phyloP scores from a whole-genome alignment of 371 early-diverging fungal genomes.

The Mucor piriformis region DNA sequence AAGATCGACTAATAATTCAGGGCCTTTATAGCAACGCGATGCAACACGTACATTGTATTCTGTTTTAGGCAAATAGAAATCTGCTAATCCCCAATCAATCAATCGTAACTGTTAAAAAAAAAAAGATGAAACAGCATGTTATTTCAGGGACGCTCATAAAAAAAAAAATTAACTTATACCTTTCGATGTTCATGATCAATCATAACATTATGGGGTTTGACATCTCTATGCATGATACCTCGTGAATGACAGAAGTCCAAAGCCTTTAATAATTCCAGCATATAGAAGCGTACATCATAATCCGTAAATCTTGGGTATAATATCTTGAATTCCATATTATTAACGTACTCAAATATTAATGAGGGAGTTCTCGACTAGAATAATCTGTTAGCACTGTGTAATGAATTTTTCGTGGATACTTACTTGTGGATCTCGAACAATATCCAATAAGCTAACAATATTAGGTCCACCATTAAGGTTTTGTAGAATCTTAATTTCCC shows the following conservation, averaged over 20 bases:
- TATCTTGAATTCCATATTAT: slow-evolving; percentile 77
- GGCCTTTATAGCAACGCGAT: slow-evolving; percentile 98
- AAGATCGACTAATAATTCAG: slow-evolving; percentile 98
- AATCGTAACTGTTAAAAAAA: slow-evolving; percentile 74
- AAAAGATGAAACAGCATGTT: neutral
- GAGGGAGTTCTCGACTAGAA: slow-evolving; percentile 87
- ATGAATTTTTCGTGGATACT: neutral
- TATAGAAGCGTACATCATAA: slow-evolving; percentile 95
- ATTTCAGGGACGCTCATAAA: neutral
- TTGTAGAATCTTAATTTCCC: slow-evolving; percentile 99
- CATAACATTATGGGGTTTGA: slow-evolving; percentile 99
- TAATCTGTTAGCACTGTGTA: neutral
- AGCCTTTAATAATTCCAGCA: slow-evolving; percentile 94
- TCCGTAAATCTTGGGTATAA: slow-evolving; percentile 82
- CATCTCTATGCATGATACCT: slow-evolving; percentile 99
- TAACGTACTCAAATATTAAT: slow-evolving; percentile 96
- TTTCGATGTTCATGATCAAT: slow-evolving; percentile 95
- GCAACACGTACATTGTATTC: slow-evolving; percentile 99
- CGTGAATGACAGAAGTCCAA: slow-evolving; percentile 97
- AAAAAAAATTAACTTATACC: slow-evolving; percentile 36
- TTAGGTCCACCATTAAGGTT: slow-evolving; percentile 95
- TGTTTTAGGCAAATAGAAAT: slow-evolving; percentile 98
- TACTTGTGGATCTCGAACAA: slow-evolving; percentile 95
- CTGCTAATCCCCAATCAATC: slow-evolving; percentile 99
- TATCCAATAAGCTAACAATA: slow-evolving; percentile 92